A percentile compares a stretch with the other conserved stretches of the same genome.
These are phyloP conservation scores for Pulveroboletus sp. DNA, from an alignment of 768 basidiomycete species.

Conservation along the genomic window DNA sequence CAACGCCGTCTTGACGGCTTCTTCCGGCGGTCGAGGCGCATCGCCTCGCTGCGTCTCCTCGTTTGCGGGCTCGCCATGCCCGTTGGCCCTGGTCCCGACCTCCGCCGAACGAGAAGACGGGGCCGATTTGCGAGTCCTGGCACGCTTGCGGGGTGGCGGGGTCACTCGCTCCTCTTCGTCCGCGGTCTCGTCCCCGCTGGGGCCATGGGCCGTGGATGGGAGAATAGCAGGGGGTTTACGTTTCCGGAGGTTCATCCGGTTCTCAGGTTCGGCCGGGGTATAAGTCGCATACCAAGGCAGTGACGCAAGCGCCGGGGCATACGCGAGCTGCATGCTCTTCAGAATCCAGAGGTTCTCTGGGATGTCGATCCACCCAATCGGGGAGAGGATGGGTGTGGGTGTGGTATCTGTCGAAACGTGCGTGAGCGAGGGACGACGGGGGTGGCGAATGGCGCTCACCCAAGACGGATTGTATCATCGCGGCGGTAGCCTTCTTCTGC, in stretches of 20 bases:
- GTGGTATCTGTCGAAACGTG: slow-evolving; percentile 19
- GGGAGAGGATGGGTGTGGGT: slow-evolving; percentile 32
- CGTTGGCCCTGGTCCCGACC: slow-evolving; percentile 2
- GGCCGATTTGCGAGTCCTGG: slow-evolving; percentile 24
- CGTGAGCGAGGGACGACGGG: too few relatives aligned
- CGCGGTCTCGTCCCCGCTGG: slow-evolving; percentile 34
- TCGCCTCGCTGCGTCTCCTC: slow-evolving; percentile 8
- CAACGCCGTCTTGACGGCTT: slow-evolving; percentile 4
- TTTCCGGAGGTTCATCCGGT: slow-evolving; percentile 32
- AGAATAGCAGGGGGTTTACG: slow-evolving; percentile 27
- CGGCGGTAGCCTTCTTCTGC: slow-evolving; percentile 45
- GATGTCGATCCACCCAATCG: slow-evolving; percentile 34
- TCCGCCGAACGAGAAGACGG: slow-evolving; percentile 6
- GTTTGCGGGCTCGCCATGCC: slow-evolving; percentile 1
- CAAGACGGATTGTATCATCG: slow-evolving; percentile 49
- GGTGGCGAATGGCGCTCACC: too few relatives aligned
- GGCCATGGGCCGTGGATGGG: slow-evolving; percentile 20
- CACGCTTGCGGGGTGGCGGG: slow-evolving; percentile 31
- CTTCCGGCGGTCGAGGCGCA: neutral
- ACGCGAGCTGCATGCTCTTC: slow-evolving; percentile 29
- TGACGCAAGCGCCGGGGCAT: slow-evolving; percentile 21
- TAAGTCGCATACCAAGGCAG: slow-evolving; percentile 31
- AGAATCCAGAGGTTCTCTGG: slow-evolving; percentile 35
- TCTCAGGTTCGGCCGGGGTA: slow-evolving; percentile 29
- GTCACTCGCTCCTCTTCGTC: slow-evolving; percentile 29